These are phyloP conservation scores for Penicillium lividum DNA, from an alignment of 495 filamentous ascomycete species.

Conservation along the genomic window DNA sequence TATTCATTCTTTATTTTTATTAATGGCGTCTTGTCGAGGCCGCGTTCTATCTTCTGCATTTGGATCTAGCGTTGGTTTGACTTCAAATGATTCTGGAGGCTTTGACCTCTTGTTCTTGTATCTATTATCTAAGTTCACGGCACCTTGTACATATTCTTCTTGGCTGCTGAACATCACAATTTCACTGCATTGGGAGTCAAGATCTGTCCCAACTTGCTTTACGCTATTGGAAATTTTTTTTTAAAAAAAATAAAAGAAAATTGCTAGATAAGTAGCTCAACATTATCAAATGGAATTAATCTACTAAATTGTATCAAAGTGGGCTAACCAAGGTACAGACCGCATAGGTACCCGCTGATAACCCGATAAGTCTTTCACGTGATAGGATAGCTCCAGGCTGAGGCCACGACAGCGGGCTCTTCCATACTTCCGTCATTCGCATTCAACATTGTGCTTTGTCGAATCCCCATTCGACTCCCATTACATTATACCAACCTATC, in stretches of 20 bases:
- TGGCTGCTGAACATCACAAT: slow-evolving; percentile 4
- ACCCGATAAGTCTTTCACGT: slow-evolving; percentile 35
- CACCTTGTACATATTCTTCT: slow-evolving; percentile 22
- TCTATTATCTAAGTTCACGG: slow-evolving; percentile 12
- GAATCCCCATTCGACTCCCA: background rate
- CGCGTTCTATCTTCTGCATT: slow-evolving; percentile 9
- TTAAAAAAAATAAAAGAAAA: too few relatives aligned
- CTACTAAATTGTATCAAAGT: too few relatives aligned
- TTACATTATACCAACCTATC: background rate
- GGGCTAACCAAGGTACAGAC: background rate
- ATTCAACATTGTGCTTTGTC: slow-evolving; percentile 9
- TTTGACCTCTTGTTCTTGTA: slow-evolving; percentile 1
- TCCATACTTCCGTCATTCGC: slow-evolving; percentile 18
- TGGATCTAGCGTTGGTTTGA: slow-evolving; percentile 13
- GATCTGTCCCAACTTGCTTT: background rate
- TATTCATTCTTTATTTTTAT: slow-evolving; percentile 3
- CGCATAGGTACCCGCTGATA: slow-evolving; percentile 10
- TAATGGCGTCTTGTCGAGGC: slow-evolving; percentile 2
- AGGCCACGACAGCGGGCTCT: slow-evolving; percentile 33
- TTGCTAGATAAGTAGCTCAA: too few relatives aligned
- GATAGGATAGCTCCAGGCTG: slow-evolving; percentile 31
- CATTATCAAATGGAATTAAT: too few relatives aligned
- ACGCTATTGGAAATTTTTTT: too few relatives aligned
- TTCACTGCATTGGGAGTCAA: too few relatives aligned
- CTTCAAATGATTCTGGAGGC: background rate